phyloP scores from a whole-genome alignment of 2,329 filamentous ascomycete species.

The Scedosporium boydii region DNA sequence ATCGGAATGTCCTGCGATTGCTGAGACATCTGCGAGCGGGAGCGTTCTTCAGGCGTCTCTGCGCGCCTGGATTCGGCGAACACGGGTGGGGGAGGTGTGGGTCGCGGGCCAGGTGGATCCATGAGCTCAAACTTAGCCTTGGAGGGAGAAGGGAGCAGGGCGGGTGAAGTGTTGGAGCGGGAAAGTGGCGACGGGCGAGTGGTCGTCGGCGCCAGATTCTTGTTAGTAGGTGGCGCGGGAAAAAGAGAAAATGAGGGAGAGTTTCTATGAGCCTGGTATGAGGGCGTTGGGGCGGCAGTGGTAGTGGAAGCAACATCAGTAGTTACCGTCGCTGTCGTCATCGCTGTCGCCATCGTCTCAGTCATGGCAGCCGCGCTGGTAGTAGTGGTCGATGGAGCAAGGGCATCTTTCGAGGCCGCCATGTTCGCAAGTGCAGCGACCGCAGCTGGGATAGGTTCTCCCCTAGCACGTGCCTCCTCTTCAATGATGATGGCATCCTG shows the following conservation, averaged over 20 bases:
- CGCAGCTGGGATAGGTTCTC: not conserved
- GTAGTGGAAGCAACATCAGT: not conserved
- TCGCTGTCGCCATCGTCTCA: not conserved
- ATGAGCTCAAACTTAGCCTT: slow-evolving; percentile 2
- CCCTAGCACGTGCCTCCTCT: slow-evolving; percentile 6
- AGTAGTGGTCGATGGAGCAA: not conserved
- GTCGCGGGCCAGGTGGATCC: not conserved
- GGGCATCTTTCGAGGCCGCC: not conserved
- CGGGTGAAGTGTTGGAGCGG: slow-evolving; percentile 1
- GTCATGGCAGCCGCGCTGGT: not conserved
- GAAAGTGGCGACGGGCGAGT: slow-evolving; percentile 3
- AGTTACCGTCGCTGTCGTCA: not conserved
- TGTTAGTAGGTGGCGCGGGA: slow-evolving; percentile 23
- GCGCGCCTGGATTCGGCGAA: not conserved
- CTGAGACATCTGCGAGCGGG: slow-evolving; percentile 5
- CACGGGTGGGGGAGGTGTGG: not conserved
- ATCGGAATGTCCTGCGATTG: slow-evolving; percentile 6
- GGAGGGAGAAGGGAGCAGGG: slow-evolving; percentile 1
- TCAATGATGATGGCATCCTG: slow-evolving; percentile 24
- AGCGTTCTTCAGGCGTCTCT: not conserved
- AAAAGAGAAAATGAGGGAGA: slow-evolving; percentile 39
- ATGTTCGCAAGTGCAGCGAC: not conserved
- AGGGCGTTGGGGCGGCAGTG: not conserved
- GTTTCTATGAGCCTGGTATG: slow-evolving; percentile 5
- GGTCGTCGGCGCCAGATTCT: not conserved